phyloP scores from a whole-genome alignment of 1,139 yeast genomes.

The Lodderomyces margitis region DNA sequence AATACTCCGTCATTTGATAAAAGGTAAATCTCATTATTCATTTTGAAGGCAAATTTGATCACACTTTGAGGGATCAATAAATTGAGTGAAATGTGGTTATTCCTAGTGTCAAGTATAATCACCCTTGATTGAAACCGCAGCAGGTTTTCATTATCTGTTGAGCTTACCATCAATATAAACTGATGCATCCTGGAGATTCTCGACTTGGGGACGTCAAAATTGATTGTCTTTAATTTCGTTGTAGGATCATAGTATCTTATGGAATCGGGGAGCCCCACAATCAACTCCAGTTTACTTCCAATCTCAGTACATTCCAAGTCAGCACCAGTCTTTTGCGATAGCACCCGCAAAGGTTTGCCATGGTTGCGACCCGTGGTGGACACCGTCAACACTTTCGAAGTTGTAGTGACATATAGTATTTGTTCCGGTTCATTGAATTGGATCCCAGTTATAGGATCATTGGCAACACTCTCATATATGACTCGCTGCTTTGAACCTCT shows the following conservation, averaged over 20 bases:
- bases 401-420: constrained; percentile 59
- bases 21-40: constrained; percentile 58
- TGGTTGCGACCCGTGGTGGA: constrained; percentile 76
- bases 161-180: constrained; percentile 57
- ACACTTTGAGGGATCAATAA: constrained; percentile 65
- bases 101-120: constrained; percentile 62
- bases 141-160: constrained; percentile 26
- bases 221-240: constrained; percentile 57
- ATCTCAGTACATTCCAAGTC: constrained; percentile 65
- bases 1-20: constrained; percentile 76
- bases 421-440: constrained; percentile 45
- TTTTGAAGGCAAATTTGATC: constrained; percentile 48
- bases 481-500: constrained; percentile 86
- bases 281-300: constrained; percentile 30
- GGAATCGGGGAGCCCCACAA: constrained; percentile 54
- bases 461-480: constrained; percentile 54
- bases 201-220: constrained; percentile 60
- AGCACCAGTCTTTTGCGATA: constrained; percentile 67
- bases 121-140: constrained; percentile 40
- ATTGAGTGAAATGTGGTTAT: constrained; percentile 70
- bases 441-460: constrained; percentile 80
- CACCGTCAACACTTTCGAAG: constrained; percentile 69
- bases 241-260: constrained; percentile 54
- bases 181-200: constrained; percentile 39
- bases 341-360: constrained; percentile 60